Evolutionary conservation across 306 rosid genomes (phyloP), one percentile per base, ranked within the genome.

Genomic region (Purshia tridentata): DNA sequence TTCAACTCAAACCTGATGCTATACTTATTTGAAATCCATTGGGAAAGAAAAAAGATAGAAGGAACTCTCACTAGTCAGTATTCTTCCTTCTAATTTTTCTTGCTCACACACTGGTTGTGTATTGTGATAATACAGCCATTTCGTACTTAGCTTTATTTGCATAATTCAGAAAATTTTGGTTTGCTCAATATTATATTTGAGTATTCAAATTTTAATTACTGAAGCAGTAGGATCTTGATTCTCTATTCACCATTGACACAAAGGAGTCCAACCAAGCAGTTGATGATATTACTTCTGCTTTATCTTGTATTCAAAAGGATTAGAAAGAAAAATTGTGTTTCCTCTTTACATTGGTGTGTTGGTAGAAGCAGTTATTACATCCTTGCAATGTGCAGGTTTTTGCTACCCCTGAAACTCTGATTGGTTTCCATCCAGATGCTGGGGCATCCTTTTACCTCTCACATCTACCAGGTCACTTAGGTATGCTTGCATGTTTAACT

Each of bases 391-490:
- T 82, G 67, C 89, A 91, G 97, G 80, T 85, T 84, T 94, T 91
- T 67, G 96, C 97, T 66, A 91, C 96, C 56, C 95, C 97, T 81
- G 98, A 94, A 87, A 88, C 96, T 80, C 78, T 81, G 46, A 94
- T 94, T 74, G 98, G 98, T 81, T 94, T 91, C 83, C 97, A 94
- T 80, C 96, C 97, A 55, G 97, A 94, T 85, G 98, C 97, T 59
- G 96, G 88, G 64, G 95, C 97, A 59, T 94, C 98, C 62, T 94
- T 89, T 82, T 88, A 88, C 82, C 98, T 94, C 81, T 84, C 97
- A 66, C 98, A 78, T 81, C 78, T 94, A 50, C 95, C 97, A 18
- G 97, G 98, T 80, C 91, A 82, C 74, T 54, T 94, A 77, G 98
- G 96, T 91, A 88, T 70, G 75, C 50, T 81, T 37, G 23, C 50